A percentile compares a stretch with the other conserved stretches of the same genome.
phyloP scores from a whole-genome alignment of 2,329 filamentous ascomycete species.

The Venturiaceae sp. region DNA sequence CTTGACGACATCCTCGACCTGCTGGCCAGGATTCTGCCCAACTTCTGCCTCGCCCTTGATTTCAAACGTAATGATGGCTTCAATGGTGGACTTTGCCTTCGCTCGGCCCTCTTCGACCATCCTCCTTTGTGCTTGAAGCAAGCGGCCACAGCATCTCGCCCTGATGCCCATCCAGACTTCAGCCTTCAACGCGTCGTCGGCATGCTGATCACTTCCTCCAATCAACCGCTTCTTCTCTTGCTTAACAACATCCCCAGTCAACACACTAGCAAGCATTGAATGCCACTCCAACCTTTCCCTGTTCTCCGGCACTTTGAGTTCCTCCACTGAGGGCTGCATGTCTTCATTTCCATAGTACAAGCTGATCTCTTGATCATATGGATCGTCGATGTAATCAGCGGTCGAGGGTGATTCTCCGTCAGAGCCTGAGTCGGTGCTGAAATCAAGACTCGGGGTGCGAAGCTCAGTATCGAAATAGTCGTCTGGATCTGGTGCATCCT shows the following conservation, averaged over 20 bases:
- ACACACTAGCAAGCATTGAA: slow-evolving; percentile 89
- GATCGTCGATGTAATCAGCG: slow-evolving; percentile 74
- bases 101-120: slow-evolving; percentile 78
- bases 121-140: slow-evolving; percentile 73
- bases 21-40: slow-evolving; percentile 76
- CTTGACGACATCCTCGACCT: slow-evolving; percentile 79
- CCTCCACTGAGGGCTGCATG: slow-evolving; percentile 78
- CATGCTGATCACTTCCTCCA: slow-evolving; percentile 66
- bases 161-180: slow-evolving; percentile 83
- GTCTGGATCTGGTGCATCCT: slow-evolving; percentile 53
- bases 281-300: slow-evolving; percentile 94
- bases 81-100: slow-evolving; percentile 63
- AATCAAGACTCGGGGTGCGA: slow-evolving; percentile 58
- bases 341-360: slow-evolving; percentile 90
- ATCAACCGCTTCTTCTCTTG: slow-evolving; percentile 96
- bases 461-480: slow-evolving; percentile 64
- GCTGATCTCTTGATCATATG: slow-evolving; percentile 84
- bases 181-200: slow-evolving; percentile 55
- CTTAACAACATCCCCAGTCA: slow-evolving; percentile 93
- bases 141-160: slow-evolving; percentile 73
- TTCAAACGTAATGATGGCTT: slow-evolving; percentile 85
- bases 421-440: slow-evolving; percentile 67
- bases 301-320: slow-evolving; percentile 78
- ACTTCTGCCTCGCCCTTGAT: slow-evolving; percentile 90
- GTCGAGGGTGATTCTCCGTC: slow-evolving; percentile 87